Evolutionary conservation across 2,329 filamentous ascomycete species (phyloP).

Genomic region (Trichoderma cornu-damae): DNA sequence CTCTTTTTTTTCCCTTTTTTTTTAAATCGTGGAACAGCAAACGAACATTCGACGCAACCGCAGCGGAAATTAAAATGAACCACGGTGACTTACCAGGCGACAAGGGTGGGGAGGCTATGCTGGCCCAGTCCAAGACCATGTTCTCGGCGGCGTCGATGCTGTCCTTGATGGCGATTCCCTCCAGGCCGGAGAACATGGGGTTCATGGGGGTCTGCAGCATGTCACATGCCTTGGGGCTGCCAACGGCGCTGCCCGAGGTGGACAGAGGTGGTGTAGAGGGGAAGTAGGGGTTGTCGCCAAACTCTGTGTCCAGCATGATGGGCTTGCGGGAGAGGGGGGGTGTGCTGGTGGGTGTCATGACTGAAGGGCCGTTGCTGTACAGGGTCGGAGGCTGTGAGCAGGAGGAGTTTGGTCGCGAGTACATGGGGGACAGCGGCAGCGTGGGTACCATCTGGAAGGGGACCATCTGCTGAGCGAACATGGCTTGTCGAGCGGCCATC

Average conservation of each 20-base stretch:
- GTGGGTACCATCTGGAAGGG: conserved; percentile 45
- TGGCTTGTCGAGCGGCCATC: conserved; percentile 66
- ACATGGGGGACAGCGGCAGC: conserved; percentile 58
- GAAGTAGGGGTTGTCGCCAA: conserved; percentile 64
- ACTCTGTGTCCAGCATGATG: conserved; percentile 74
- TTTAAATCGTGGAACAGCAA: background rate
- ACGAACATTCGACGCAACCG: conserved; percentile 1
- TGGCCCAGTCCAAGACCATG: conserved; percentile 72
- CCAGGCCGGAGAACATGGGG: conserved; percentile 68
- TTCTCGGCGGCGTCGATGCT: conserved; percentile 68
- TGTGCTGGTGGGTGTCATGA: conserved; percentile 64
- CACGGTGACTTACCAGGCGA: conserved; percentile 74
- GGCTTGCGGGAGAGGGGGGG: conserved; percentile 71
- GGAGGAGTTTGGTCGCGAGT: conserved; percentile 61
- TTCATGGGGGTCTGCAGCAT: conserved; percentile 78
- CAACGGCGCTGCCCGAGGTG: conserved; percentile 74
- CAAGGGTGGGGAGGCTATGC: conserved; percentile 75
- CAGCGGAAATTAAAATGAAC: background rate
- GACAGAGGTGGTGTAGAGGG: conserved; percentile 86
- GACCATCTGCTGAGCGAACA: conserved; percentile 54
- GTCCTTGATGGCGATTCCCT: conserved; percentile 62
- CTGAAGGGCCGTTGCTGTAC: conserved; percentile 53
- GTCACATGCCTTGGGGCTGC: conserved; percentile 76
- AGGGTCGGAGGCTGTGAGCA: conserved; percentile 58
- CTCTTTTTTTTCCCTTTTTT: background rate